Evolutionary conservation across 176 grass and related monocot species (phyloP).

Genomic region (Triticum timopheevii): DNA sequence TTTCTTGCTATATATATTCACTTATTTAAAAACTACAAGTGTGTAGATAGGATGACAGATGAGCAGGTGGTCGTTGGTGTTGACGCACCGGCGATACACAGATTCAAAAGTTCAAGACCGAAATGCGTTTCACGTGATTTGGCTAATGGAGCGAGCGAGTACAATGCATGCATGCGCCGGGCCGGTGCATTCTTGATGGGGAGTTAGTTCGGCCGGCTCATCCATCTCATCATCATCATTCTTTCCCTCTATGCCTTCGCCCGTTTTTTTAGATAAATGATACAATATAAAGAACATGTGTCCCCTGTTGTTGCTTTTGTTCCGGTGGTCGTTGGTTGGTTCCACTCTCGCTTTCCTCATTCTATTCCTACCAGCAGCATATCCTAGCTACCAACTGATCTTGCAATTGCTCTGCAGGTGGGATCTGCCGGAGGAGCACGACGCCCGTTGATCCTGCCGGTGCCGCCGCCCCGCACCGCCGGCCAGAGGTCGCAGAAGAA

Average conservation of each 20-base stretch:
- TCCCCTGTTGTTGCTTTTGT: neutral
- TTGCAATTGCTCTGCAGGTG: neutral
- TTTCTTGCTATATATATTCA: too few relatives aligned
- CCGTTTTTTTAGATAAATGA: too few relatives aligned
- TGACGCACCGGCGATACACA: neutral
- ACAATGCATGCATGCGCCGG: too few relatives aligned
- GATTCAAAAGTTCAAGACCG: neutral
- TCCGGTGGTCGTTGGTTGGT: neutral
- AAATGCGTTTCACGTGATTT: neutral
- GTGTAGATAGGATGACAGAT: neutral
- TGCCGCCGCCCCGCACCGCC: neutral
- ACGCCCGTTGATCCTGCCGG: neutral
- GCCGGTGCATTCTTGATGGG: neutral
- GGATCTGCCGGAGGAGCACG: neutral
- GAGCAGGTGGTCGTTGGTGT: neutral
- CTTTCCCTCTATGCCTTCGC: neutral
- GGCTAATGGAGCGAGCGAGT: too few relatives aligned
- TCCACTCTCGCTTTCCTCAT: neutral
- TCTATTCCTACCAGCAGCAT: neutral
- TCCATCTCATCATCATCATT: neutral
- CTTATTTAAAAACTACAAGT: too few relatives aligned
- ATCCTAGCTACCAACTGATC: neutral
- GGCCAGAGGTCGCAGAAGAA: neutral
- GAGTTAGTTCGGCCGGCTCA: neutral
- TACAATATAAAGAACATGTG: neutral